Evolutionary conservation across 2,329 filamentous ascomycete species (phyloP), one percentile per base, ranked within the genome.

Genomic region (Coniochaeta pulveracea): DNA sequence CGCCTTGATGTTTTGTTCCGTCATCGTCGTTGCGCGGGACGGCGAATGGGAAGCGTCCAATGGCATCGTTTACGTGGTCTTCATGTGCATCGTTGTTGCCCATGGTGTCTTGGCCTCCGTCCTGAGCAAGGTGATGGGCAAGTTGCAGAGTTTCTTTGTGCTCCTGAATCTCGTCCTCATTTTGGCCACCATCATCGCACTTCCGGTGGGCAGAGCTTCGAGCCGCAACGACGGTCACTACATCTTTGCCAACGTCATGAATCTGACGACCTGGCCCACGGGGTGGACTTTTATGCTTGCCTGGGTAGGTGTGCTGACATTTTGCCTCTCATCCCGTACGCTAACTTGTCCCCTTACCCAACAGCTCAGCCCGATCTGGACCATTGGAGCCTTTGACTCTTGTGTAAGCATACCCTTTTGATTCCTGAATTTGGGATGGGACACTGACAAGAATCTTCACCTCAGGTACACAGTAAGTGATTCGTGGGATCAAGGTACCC

Each of bases 331-430:
- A n/a, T n/a, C n/a, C n/a, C n/a, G n/a, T n/a, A n/a, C n/a, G n/a
- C n/a, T n/a, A n/a, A n/a, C n/a, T n/a, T n/a, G n/a, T n/a, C 19
- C 28, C 8, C 5, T 22, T n/a, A 14, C 18, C 12, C 11, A 31
- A 1, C 77, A 72, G 69, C 55, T 78, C 14, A 63, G 60, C 19
- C 73, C 73, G 0, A 76, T 79, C 39, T 79, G 73, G 73, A 72
- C 70, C 1, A 68, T 69, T 23, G 59, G 58, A n/a, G 63, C 58
- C 2, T 75, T 75, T 39, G 70, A 75, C 43, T 64, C 61, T 2
- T 74, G 69, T 35, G 67, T 69, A 6, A 67, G 75, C 41, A 10
- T n/a, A 10, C 16, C 4, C 11, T n/a, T n/a, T n/a, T n/a, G n/a
- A n/a, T n/a, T n/a, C n/a, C n/a, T n/a, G n/a, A n/a, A n/a, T n/a